Conservation (phyloP, 116 monocot species). For the Phalaenopsis hybrid region DNA sequence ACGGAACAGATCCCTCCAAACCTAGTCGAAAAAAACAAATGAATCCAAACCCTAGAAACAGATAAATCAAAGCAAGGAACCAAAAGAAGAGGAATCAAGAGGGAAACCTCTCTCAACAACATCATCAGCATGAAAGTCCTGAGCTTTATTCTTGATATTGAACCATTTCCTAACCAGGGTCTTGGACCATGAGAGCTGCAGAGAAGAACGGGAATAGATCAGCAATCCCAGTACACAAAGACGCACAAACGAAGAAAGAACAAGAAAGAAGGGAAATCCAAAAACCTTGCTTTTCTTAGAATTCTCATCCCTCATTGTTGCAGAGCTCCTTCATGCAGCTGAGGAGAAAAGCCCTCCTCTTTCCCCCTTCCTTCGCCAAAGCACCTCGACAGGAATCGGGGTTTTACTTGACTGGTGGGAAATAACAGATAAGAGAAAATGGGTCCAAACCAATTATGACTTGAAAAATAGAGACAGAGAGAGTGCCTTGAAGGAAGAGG, state of each 20-base stretch:
- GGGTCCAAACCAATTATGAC: conserved; percentile 2
- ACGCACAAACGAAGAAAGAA: neutral
- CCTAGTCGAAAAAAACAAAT: neutral
- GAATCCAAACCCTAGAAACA: conserved; percentile 9
- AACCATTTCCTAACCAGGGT: conserved; percentile 51
- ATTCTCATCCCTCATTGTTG: conserved; percentile 89
- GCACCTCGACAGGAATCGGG: neutral
- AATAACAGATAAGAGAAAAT: conserved; percentile 8
- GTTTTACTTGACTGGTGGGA: conserved; percentile 4
- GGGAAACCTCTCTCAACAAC: conserved; percentile 23
- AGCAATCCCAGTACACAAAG: conserved; percentile 5
- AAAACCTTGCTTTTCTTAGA: conserved; percentile 56
- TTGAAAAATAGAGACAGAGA: conserved; percentile 8
- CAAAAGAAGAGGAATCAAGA: conserved; percentile 3
- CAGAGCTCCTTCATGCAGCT: conserved; percentile 45
- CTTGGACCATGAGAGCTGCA: conserved; percentile 56
- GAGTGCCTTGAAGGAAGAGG: conserved; percentile 3
- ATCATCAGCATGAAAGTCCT: conserved; percentile 54
- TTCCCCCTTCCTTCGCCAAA: neutral
- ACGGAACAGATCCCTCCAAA: neutral
- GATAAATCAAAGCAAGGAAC: neutral
- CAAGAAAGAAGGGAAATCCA: neutral
- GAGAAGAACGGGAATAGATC: conserved; percentile 2
- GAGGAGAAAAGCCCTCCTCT: neutral
- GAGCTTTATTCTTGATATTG: conserved; percentile 46